A percentile compares a stretch with the other conserved stretches of the same genome.
Evolutionary conservation across 306 rosid genomes (phyloP).

Genomic region (Ormosia semicastrata): DNA sequence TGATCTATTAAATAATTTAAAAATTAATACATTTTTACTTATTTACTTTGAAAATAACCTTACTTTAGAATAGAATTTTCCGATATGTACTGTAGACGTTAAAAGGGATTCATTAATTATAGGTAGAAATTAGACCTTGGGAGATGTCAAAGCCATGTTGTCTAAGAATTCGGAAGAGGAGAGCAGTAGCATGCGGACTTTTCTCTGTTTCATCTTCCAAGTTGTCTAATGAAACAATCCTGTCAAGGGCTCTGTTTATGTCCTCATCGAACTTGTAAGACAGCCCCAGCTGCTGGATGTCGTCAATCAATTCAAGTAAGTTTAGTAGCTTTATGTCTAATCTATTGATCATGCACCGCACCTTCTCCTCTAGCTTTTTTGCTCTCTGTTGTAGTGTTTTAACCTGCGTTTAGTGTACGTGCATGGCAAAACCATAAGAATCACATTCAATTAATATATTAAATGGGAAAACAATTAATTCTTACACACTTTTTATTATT

Average conservation of each 20-base stretch:
- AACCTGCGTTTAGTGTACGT: neutral
- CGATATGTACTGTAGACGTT: too few relatives aligned
- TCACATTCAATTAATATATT: neutral
- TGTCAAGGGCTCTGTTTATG: neutral
- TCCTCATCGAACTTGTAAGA: conserved; percentile 24
- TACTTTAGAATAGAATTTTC: too few relatives aligned
- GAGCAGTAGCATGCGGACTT: conserved; percentile 27
- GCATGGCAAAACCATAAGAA: neutral
- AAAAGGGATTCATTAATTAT: too few relatives aligned
- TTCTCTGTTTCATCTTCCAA: neutral
- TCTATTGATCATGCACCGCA: conserved; percentile 12
- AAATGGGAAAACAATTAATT: too few relatives aligned
- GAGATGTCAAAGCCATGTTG: conserved; percentile 35
- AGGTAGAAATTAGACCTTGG: conserved; percentile 28
- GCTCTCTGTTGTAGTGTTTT: neutral
- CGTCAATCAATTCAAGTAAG: conserved; percentile 34
- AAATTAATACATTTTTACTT: too few relatives aligned
- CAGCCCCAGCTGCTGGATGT: conserved; percentile 37
- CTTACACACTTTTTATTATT: too few relatives aligned
- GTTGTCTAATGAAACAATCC: neutral
- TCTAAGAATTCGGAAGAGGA: conserved; percentile 40
- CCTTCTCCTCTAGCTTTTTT: conserved; percentile 17
- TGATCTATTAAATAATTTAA: too few relatives aligned
- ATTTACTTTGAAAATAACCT: too few relatives aligned
- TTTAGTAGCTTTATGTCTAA: neutral